Evolutionary conservation across 495 filamentous ascomycete genomes (phyloP), one percentile per base, ranked within the genome.

Genomic region (Podospora pseudoanserina): DNA sequence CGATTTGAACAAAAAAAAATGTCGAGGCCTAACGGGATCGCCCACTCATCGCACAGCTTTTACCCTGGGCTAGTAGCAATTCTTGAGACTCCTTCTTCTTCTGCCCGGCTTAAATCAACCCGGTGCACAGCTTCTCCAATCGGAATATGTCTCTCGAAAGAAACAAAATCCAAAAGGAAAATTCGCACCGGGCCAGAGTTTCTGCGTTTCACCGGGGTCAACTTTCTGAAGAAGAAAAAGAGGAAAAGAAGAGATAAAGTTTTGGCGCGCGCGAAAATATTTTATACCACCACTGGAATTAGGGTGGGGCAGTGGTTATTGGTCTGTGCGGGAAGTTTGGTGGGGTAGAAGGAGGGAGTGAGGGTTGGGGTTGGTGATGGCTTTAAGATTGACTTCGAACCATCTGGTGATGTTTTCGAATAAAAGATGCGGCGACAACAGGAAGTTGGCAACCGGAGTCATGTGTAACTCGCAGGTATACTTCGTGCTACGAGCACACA

Each of bases 1-100:
- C 4, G 15, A 9, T 26, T 15, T 15, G 30, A 61, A 66, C 23
- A 58, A 58, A 58, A 20, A 58, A 58, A 26, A 72, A 83, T 84
- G 80, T 83, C 77, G 81, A 79, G 75, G 77, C 79, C 79, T 79
- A 82, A 84, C 82, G 82, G 82, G 79, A 82, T 80, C 77, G 81
- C 77, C 72, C 74, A 79, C 72, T 81, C 79, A 76, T 77, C 61
- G 70, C 72, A 56, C 13, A 26, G n/a, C 23, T 58, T 58, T 20
- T 4, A 56, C 54, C 5, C 55, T n/a, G 9, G 32, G 68, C 79
- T 79, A 79, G 77, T 79, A 79, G 76, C 81, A 80, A 83, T 83
- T 84, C 82, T 84, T 84, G 74, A 71, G 81, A 82, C 73, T 54
- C 75, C 72, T 74, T 73, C 81, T 74, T 60, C 65, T 68, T 82